Percentiles rank a stretch among this genome's conserved stretches.
phyloP scores from a whole-genome alignment of 164 flowering plant genomes.

The Amborella trichopoda region DNA sequence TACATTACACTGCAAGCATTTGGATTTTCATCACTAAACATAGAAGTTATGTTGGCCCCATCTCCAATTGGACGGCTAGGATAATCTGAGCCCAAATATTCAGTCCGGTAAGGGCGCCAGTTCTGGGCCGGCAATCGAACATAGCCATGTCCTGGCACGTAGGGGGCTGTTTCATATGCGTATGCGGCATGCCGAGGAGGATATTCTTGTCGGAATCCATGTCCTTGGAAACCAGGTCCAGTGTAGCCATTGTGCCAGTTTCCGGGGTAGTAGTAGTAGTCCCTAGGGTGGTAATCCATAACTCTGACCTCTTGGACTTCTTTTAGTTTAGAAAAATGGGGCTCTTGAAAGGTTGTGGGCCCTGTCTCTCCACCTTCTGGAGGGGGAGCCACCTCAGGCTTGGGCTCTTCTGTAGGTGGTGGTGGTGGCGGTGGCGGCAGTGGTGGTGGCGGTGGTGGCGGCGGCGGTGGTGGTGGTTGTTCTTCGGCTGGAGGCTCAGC shows the following conservation, averaged over 20 bases:
- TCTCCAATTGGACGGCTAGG: slow-evolving; percentile 20
- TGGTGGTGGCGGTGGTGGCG: slow-evolving; percentile 25
- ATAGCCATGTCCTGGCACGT: slow-evolving; percentile 25
- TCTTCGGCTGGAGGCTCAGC: slow-evolving; percentile 24
- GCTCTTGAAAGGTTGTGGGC: too few species aligned
- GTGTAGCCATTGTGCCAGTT: slow-evolving; percentile 15
- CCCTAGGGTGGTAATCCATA: slow-evolving; percentile 48
- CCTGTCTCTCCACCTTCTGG: too few species aligned
- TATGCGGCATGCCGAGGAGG: slow-evolving; percentile 24
- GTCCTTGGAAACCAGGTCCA: slow-evolving; percentile 9
- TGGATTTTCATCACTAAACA: slow-evolving; percentile 93
- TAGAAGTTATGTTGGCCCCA: slow-evolving; percentile 47
- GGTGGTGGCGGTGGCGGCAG: slow-evolving; percentile 18
- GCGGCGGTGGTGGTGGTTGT: slow-evolving; percentile 20
- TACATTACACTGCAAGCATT: slow-evolving; percentile 76
- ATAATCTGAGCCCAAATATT: slow-evolving; percentile 30
- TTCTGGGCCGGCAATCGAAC: slow-evolving; percentile 29
- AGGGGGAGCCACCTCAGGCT: not conserved
- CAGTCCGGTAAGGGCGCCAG: slow-evolving; percentile 21
- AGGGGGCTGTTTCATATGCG: slow-evolving; percentile 33
- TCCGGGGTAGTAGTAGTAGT: slow-evolving; percentile 29
- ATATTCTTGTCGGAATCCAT: slow-evolving; percentile 18
- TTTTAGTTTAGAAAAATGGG: too few species aligned
- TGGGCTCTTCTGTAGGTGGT: slow-evolving; percentile 3
- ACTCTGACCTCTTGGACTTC: slow-evolving; percentile 51